Evolutionary conservation across 225 moss, liverwort and hornwort species (phyloP).

Genomic region (Straminergon stramineum): DNA sequence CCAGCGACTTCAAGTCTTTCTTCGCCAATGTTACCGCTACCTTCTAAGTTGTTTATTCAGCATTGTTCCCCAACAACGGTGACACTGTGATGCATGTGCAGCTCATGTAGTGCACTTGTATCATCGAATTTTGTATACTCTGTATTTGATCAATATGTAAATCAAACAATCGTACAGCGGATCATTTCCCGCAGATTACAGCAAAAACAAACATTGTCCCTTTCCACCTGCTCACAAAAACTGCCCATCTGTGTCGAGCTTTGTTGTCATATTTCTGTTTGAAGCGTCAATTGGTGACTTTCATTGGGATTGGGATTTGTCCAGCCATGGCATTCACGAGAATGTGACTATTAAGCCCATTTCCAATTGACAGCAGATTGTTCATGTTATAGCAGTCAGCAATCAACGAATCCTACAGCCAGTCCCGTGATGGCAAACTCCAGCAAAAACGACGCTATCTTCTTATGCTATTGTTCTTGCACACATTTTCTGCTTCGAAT

Average conservation of each 20-base stretch:
- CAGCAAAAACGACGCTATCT: background rate
- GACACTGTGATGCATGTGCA: background rate
- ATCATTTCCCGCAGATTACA: constrained; percentile 13
- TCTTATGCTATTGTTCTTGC: background rate
- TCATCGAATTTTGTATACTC: background rate
- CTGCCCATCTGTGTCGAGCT: background rate
- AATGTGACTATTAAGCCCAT: background rate
- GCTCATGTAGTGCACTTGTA: background rate
- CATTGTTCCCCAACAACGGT: background rate
- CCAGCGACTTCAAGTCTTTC: constrained; percentile 37
- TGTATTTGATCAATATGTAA: background rate
- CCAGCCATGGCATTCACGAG: background rate
- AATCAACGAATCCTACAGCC: background rate
- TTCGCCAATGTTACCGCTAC: constrained; percentile 20
- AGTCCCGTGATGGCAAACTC: background rate
- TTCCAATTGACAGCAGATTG: background rate
- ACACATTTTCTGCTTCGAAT: background rate
- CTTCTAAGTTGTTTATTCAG: constrained; percentile 10
- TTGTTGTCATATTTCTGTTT: too few relatives aligned
- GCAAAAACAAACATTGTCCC: background rate
- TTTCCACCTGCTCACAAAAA: background rate
- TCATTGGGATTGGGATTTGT: background rate
- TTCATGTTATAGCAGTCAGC: background rate
- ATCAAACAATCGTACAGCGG: constrained; percentile 7
- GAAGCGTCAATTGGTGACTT: too few relatives aligned